Percentiles rank a stretch among this genome's conserved stretches.
phyloP scores from a whole-genome alignment of 2,329 filamentous ascomycete species.

The Cladosporium sp. region DNA sequence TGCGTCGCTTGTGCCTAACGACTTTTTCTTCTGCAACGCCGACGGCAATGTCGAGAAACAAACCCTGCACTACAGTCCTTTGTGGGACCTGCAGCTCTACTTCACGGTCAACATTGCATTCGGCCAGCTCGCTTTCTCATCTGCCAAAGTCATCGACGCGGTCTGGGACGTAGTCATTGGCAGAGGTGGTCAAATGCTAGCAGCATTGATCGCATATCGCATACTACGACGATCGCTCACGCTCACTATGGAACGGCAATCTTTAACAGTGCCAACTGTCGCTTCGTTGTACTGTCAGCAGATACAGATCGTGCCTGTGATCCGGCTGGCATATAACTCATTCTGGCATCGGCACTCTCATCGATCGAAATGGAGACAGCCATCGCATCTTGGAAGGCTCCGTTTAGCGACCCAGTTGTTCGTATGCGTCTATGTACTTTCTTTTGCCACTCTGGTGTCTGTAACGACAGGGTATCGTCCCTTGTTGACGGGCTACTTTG shows the following conservation, averaged over 20 bases:
- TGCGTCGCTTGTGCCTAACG: background rate
- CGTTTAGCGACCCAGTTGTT: background rate
- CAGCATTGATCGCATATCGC: conserved; percentile 3
- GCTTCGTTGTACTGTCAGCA: background rate
- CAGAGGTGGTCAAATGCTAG: conserved; percentile 14
- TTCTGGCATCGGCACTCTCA: background rate
- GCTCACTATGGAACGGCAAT: background rate
- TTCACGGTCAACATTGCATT: conserved; percentile 15
- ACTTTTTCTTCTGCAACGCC: conserved; percentile 2
- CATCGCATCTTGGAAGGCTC: background rate
- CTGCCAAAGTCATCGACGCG: conserved; percentile 17
- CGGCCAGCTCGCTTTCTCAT: conserved; percentile 12
- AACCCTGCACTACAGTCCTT: background rate
- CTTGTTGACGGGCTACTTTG: background rate
- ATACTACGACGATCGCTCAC: background rate
- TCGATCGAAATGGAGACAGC: background rate
- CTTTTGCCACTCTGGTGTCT: background rate
- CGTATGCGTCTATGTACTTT: background rate
- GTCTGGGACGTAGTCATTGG: conserved; percentile 16
- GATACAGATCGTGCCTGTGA: background rate
- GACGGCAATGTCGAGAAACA: conserved; percentile 4
- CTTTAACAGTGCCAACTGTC: background rate
- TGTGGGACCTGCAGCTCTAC: conserved; percentile 14
- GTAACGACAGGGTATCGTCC: conserved; percentile 3
- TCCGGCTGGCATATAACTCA: background rate